Evolutionary conservation across 306 rosid genomes (phyloP), one percentile per base, ranked within the genome.

Genomic region (Delonix regia): DNA sequence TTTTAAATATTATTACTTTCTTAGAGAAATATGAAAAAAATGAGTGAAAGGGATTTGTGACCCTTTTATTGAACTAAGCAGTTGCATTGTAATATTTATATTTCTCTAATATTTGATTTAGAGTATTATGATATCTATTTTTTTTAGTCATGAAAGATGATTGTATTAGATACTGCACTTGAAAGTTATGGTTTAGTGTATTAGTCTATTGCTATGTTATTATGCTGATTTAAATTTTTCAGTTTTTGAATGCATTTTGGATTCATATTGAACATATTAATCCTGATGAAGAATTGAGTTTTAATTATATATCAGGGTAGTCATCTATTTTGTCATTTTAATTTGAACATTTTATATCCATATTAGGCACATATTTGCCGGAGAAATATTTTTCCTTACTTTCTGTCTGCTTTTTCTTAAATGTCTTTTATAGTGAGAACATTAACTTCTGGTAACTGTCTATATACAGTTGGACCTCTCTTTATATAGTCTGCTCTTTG

Each of bases 391-490:
- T 41, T 41, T 6, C 69, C n/a, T 11, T 8, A 62, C 48, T 77
- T 59, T 65, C 22, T 65, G 47, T 22, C 62, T 28, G 64, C 62
- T 73, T 63, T 49, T 33, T 65, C 34, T 67, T 45, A 63, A 78
- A 63, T 76, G 62, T 13, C 36, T 36, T 51, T 33, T 60, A 57
- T 71, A 45, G 64, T 15, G 45, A 28, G 38, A 21, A 34, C 25
- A 44, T 60, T 24, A 70, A 63, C 63, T 64, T 76, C 34, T 63
- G 36, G 34, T 53, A 15, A 39, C 24, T 51, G 61, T 76, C 34
- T n/a, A 24, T 27, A n/a, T 81, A 38, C 44, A 45, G 22, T 24
- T 42, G 73, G 25, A 53, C 71, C 25, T 63, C 42, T 74, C 57
- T 38, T 42, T 19, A 64, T 5, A n/a, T 65, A 56, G 33, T 25